These are phyloP conservation scores for Acacia acuminata DNA, from an alignment of 306 rosid species.

Conservation along the genomic window DNA sequence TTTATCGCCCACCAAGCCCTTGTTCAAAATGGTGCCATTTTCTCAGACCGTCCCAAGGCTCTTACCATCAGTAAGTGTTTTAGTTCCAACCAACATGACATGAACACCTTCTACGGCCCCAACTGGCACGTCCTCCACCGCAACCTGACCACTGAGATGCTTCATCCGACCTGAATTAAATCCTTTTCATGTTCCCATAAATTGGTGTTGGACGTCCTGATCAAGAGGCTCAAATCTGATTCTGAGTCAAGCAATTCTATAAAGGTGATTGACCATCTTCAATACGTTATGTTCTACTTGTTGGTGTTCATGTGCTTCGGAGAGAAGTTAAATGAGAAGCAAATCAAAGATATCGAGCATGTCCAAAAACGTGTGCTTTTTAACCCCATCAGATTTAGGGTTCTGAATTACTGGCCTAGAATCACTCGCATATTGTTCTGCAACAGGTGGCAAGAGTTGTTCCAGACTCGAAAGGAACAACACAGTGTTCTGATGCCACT, in stretches of 20 bases:
- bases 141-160: background rate
- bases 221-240: background rate
- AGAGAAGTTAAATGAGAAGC: background rate
- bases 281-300: background rate
- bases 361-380: background rate
- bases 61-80: background rate
- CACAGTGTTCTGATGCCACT: background rate
- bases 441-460: background rate
- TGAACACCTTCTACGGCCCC: background rate
- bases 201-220: background rate
- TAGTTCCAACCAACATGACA: background rate
- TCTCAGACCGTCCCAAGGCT: background rate
- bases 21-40: background rate
- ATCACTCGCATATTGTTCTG: background rate
- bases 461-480: background rate
- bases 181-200: background rate
- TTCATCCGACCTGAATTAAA: background rate
- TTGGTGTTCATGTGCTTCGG: background rate
- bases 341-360: background rate
- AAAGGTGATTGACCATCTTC: background rate
- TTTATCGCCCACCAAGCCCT: background rate
- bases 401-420: background rate
- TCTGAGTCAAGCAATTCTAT: background rate
- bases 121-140: background rate
- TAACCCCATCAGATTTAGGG: background rate